Evolutionary conservation across 164 flowering plant species (phyloP), one percentile per base, ranked within the genome.

Genomic region (Tetrastigma voinierianum): DNA sequence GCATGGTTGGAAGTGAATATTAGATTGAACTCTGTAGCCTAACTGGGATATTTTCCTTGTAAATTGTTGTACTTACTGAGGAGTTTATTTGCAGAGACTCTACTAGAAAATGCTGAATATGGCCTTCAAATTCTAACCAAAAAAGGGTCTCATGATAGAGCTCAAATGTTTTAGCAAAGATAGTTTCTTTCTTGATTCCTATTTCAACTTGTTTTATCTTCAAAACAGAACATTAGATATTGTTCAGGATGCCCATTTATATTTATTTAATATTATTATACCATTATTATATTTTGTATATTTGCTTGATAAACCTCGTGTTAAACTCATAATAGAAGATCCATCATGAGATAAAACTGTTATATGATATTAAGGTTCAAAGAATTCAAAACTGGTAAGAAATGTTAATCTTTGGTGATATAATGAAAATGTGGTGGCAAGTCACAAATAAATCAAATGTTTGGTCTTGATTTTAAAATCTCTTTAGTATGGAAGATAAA

Each of bases 271-370:
- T n/a, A n/a, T n/a, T n/a, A n/a, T n/a, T n/a, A n/a, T n/a, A n/a
- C n/a, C n/a, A 45, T 44, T 32, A 0, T 24, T 10, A 17, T 2
- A 51, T 56, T 73, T 52, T 70, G 91, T 98, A 46, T 85, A 87
- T 74, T 69, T 96, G 83, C 81, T 96, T 48, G 90, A 96, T 69
- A 92, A 76, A 81, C 77, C 98, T 2, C 93, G 98, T 13, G 64
- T 91, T 51, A 96, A 93, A 67, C 97, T 95, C 15, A 74, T 96
- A 46, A 78, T 82, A 18, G 93, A 93, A 77, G 99, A 96, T 62
- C 97, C 99, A 62, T 76, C 91, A 10, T 78, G 82, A 63, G 87
- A 87, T 45, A 84, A 64, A 84, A 67, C 65, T 92, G 98, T 51
- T 86, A 76, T 64, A 49, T 93, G 76, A 76, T 96, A 65, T 78